Base-by-base conservation (phyloP, 2,329 filamentous ascomycete species). In the Lachnellula occidentalis region DNA sequence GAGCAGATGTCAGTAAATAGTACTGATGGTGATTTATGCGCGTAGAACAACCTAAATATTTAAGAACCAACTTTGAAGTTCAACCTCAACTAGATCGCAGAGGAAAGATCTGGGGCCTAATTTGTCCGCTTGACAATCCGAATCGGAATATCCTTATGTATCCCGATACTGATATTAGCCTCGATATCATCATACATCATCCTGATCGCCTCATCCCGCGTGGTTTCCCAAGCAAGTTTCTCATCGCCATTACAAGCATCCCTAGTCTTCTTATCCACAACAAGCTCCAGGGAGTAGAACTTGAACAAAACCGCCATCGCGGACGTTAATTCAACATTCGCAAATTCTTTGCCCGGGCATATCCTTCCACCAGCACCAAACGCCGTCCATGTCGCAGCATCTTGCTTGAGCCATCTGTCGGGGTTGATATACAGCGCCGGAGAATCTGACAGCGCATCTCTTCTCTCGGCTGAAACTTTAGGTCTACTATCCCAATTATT, bases 101-200 rank as follows among this genome's bases (percentile, higher is more conserved):
- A n/a, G n/a, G n/a, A n/a, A n/a, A n/a, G n/a, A n/a, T n/a, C n/a
- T n/a, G n/a, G n/a, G n/a, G n/a, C n/a, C n/a, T n/a, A n/a, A n/a
- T n/a, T n/a, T 39, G 48, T 34, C 2, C 48, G 3, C 48, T 42
- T 50, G 12, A 50, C 14, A 21, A 50, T 50, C 15, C 48, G 48
- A 31, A 42, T 43, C 9, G 36, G 48, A 17, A 50, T 42, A 31
- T 50, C 48, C 48, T 50, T 50, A 22, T 50, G 24, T 11, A 50
- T 31, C 36, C 48, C 48, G 37, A 50, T 50, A 21, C 21, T 31
- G 36, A 50, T 49, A 14, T 50, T 50, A n/a, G 48, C 48, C 34
- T 50, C 48, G 1, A 50, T 22, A 43, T 50, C 48, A 50, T 50
- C 48, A 31, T 50, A 50, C 21, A 50, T 17, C 37, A 50, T 50